Percentiles rank a stretch among this genome's conserved stretches.
Conservation (phyloP, 2,329 filamentous ascomycete genomes). For the Penicillium nordicum region DNA sequence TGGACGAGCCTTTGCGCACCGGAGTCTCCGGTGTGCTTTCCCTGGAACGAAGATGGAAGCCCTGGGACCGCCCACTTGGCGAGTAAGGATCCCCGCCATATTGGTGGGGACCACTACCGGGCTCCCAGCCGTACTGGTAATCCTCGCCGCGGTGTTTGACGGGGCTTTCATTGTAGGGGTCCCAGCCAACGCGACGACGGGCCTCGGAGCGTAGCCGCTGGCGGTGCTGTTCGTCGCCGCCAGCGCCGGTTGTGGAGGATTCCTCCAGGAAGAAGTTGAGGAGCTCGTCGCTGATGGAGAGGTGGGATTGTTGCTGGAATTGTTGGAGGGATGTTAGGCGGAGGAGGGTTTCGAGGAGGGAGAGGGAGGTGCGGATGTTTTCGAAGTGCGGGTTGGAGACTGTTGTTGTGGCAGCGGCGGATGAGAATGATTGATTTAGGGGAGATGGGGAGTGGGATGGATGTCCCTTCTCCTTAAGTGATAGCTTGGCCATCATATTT, state of each 20-base stretch:
- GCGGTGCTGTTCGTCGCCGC: slow-evolving; percentile 59
- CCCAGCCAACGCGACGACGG: slow-evolving; percentile 62
- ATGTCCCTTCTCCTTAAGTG: slow-evolving; percentile 31
- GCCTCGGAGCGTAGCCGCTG: slow-evolving; percentile 60
- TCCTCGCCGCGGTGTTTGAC: slow-evolving; percentile 64
- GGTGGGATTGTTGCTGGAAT: slow-evolving; percentile 83
- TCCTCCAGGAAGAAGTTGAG: slow-evolving; percentile 81
- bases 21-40: slow-evolving; percentile 35
- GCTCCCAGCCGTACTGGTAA: slow-evolving; percentile 52
- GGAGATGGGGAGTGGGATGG: slow-evolving; percentile 37
- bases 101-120: slow-evolving; percentile 24
- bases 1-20: slow-evolving; percentile 20
- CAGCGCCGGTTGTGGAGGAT: slow-evolving; percentile 63
- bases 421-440: slow-evolving; percentile 16
- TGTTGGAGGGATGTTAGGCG: slow-evolving; percentile 84
- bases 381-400: slow-evolving; percentile 50
- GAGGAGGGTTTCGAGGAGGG: slow-evolving; percentile 82
- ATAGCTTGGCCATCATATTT: slow-evolving; percentile 49
- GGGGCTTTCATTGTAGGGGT: slow-evolving; percentile 69
- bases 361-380: slow-evolving; percentile 64
- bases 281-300: slow-evolving; percentile 86
- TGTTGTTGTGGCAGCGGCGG: slow-evolving; percentile 24
- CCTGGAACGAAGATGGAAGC: slow-evolving; percentile 30
- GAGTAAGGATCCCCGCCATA: slow-evolving; percentile 28
- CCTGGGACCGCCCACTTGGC: slow-evolving; percentile 25